Evolutionary conservation across 768 basidiomycete genomes (phyloP).

Genomic region (Psilocybe cubensis): DNA sequence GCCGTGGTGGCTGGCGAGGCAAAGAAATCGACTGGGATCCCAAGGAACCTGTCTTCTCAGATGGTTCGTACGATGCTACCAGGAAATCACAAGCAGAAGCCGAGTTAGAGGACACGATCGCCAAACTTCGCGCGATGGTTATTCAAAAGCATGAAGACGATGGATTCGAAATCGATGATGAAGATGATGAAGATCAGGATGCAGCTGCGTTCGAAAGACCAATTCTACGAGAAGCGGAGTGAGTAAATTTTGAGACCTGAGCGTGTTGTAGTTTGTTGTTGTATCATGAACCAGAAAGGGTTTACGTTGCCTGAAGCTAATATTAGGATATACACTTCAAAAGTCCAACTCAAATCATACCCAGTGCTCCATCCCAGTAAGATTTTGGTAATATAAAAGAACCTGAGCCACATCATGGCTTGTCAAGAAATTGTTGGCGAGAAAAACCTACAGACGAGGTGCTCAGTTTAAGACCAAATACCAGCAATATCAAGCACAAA

Average conservation of each 20-base stretch:
- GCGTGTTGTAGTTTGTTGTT: neutral
- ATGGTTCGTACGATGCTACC: slow-evolving; percentile 34
- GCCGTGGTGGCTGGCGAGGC: slow-evolving; percentile 57
- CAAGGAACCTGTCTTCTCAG: slow-evolving; percentile 28
- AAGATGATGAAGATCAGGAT: slow-evolving; percentile 30
- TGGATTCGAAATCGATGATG: slow-evolving; percentile 29
- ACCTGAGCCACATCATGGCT: slow-evolving; percentile 51
- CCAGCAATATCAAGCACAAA: neutral
- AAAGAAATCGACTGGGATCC: slow-evolving; percentile 37
- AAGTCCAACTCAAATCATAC: slow-evolving; percentile 31
- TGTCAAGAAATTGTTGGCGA: slow-evolving; percentile 57
- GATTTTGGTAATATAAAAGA: slow-evolving; percentile 56
- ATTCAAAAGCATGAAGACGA: slow-evolving; percentile 31
- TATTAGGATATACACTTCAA: neutral
- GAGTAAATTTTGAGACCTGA: neutral
- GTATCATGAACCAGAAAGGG: neutral
- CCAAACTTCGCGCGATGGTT: slow-evolving; percentile 35
- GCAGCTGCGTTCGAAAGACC: slow-evolving; percentile 32
- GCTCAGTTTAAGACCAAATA: neutral
- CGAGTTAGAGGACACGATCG: slow-evolving; percentile 42
- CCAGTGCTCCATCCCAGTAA: slow-evolving; percentile 52
- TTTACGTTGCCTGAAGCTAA: neutral
- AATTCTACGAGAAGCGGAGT: slow-evolving; percentile 36
- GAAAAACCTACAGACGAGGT: slow-evolving; percentile 45
- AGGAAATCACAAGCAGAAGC: slow-evolving; percentile 28